phyloP scores from a whole-genome alignment of 75 land plant genomes.

The Cupressus sempervirens region DNA sequence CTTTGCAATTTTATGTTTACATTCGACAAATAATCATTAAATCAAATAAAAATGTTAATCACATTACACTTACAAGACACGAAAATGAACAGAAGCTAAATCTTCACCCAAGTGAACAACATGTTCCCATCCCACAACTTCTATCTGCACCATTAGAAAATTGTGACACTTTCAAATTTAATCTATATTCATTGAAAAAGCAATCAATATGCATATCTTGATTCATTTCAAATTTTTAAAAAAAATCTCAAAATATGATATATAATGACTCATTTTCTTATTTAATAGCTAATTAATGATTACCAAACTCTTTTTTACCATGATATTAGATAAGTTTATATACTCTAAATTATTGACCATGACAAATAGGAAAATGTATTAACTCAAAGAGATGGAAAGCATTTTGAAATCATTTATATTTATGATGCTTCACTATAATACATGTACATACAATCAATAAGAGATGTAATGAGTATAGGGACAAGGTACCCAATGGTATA shows the following conservation, averaged over 20 bases:
- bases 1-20: background rate
- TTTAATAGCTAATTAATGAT: background rate
- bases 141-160: slow-evolving; percentile 26
- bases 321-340: background rate
- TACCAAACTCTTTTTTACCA: background rate
- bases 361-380: background rate
- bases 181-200: background rate
- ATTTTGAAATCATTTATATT: background rate
- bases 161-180: background rate
- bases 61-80: slow-evolving; percentile 27
- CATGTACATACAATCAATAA: background rate
- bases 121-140: slow-evolving; percentile 63
- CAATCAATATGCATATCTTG: background rate
- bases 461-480: background rate
- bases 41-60: background rate
- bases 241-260: background rate
- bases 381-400: background rate
- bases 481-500: background rate
- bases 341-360: background rate
- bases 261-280: background rate
- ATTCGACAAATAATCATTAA: background rate
- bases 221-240: background rate
- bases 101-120: slow-evolving; percentile 29
- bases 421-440: background rate
- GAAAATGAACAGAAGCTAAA: slow-evolving; percentile 30